phyloP scores from a whole-genome alignment of 208 protist species.

The Trypanosoma scelopori region DNA sequence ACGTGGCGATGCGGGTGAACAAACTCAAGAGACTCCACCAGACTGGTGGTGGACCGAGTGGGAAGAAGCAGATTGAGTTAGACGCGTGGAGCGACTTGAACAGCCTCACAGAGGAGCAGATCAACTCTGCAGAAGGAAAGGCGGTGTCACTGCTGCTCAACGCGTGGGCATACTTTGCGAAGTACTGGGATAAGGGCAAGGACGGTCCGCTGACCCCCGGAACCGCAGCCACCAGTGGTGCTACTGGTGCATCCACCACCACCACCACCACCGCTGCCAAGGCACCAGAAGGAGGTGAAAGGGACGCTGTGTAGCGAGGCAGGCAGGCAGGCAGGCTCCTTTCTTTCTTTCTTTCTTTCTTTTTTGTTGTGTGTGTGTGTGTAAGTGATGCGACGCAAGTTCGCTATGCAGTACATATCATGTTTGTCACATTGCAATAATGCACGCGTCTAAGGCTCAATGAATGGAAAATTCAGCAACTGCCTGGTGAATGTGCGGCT shows the following conservation, averaged over 20 bases:
- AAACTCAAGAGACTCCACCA: constrained; percentile 84
- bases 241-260: background rate
- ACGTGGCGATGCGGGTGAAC: constrained; percentile 88
- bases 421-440: too few relatives aligned
- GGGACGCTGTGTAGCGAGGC: background rate
- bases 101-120: constrained; percentile 75
- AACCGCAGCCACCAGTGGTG: background rate
- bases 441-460: too few relatives aligned
- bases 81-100: constrained; percentile 81
- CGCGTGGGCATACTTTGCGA: constrained; percentile 91
- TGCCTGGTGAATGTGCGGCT: too few relatives aligned
- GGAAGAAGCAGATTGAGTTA: constrained; percentile 72
- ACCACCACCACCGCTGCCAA: too few relatives aligned
- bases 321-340: background rate
- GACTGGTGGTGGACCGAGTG: constrained; percentile 41
- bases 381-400: background rate
- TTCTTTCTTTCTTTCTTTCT: constrained; percentile 25
- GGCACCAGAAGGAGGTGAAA: background rate
- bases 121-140: constrained; percentile 88
- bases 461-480: too few relatives aligned
- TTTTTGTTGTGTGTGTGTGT: too few relatives aligned
- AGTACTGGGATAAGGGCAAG: constrained; percentile 87
- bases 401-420: background rate
- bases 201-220: constrained; percentile 47
- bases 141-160: constrained; percentile 86